Base-by-base conservation (phyloP, 2,329 filamentous ascomycete genomes). In the Chrysoporthe puriensis region DNA sequence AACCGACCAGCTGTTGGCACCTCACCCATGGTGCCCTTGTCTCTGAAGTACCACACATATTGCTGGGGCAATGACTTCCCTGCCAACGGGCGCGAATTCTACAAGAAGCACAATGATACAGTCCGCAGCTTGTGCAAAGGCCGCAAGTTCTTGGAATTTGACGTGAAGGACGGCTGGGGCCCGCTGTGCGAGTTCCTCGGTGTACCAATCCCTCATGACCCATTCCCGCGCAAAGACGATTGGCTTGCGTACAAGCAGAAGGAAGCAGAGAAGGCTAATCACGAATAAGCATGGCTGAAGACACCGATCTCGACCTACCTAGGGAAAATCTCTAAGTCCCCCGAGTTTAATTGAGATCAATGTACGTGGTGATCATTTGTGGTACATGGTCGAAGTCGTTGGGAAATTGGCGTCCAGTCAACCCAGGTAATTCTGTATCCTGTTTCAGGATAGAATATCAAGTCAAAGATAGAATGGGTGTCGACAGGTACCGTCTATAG, bases 31-130 rank as follows among this genome's bases (percentile, higher is more conserved):
- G 71, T 72, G 18, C 48, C 64, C 3, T 52, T 77, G 36, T 69
- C 74, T 1, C 56, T 60, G 9, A 71, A 71, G 42, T 77, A 75
- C 43, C 74, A 77, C 58, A 34, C 60, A 4, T 66, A 74, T 21
- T 76, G 75, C 66, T 77, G 74, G 76, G 70, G 66, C 46, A 67
- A 74, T 59, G 75, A 77, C 58, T 74, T 78, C 26, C 70, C 71
- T 2, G 18, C 50, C 9, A 68, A 73, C 44, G 75, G 73, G 2
- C 48, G 68, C 9, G 66, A 63, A 1, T 73, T 70, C 34, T 77
- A 74, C 57, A 69, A 66, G n/a, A 66, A 66, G 52, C 75, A 77
- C 44, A 75, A 75, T 13, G 72, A 68, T 2, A 57, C 69, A 4
- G 73, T 77, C 32, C 70, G 73, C 18, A 62, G 61, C 2, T 44